Evolutionary conservation across 2,329 filamentous ascomycete species (phyloP), one percentile per base, ranked within the genome.

Genomic region (Exophiala phaeomuriformis): DNA sequence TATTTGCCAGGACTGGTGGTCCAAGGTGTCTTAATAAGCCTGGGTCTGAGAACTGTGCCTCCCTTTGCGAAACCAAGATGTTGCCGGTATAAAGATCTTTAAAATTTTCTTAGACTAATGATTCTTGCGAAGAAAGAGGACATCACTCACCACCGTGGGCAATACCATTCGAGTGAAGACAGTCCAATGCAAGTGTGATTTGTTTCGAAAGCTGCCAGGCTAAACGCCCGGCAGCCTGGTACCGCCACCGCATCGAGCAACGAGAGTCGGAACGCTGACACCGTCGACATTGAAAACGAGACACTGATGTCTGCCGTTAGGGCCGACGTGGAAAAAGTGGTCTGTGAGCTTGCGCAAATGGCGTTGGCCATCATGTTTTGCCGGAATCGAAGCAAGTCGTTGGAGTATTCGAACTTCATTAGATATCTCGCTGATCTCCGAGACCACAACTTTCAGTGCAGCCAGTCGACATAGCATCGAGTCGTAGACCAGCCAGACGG

Each of bases 401-500:
- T 40, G 49, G 43, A 55, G 49, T 10, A 55, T 55, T 48, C 44
- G 49, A 48, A 42, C 49, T 52, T 55, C 53, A 44, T 52, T 51
- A 5, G 49, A 40, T 29, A 2, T 48, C 36, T 47, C 49, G 19
- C 49, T 43, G 44, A 52, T 52, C 53, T 55, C 43, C 10, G 53
- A 52, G 47, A 53, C 44, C 10, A 53, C 33, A 44, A 47, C 46
- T 49, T 56, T 56, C 31, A 56, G 30, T 42, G 54, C 51, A 29
- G 45, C 51, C n/a, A 53, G 47, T 46, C 54, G 54, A 53, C 39
- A 53, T 49, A 28, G 44, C 36, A 29, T 29, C 6, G 52, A 52
- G 47, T 75, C 71, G 3, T 57, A 65, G 5, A 70, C 69, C 49
- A 74, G 60, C 70, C 69, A 75, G 42, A 73, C 66, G 0, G 69